Base-by-base conservation (phyloP, 306 rosid species). In the Acmispon strigosus region DNA sequence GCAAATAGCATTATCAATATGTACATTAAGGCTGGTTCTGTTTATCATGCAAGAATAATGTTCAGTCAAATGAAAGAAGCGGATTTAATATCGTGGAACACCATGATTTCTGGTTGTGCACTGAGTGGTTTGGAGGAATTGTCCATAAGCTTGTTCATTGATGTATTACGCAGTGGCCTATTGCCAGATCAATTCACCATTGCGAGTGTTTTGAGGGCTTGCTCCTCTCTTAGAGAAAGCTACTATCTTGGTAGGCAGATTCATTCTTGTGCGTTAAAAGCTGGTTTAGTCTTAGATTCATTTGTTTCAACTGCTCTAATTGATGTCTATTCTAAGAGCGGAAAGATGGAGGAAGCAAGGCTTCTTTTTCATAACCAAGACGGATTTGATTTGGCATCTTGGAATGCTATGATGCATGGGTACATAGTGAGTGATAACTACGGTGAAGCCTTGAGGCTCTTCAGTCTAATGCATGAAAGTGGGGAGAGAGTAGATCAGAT, bases 401-500 rank as follows among this genome's bases (percentile, higher is more conserved):
- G 96, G 94, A 89, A 89, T 76, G 91, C 98, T 27, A 78, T 92
- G 90, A 92, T 87, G 90, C 85, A 73, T 67, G 96, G 95, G 14
- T 82, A 84, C 44, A 72, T 87, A 69, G 63, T 27, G 34, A 74
- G 86, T 54, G 77, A 79, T 22, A 76, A 63, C 36, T 79, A 78
- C 76, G 73, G 44, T 51, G 77, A 83, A 75, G 88, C 98, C 44
- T 77, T 87, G 78, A 27, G 77, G 61, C 88, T 84, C 67, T 86
- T 86, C 62, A 60, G 63, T 44, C 62, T 76, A 58, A 82, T 89
- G 72, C 90, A 84, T 53, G 77, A 44, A 62, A 68, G 69, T 68
- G 90, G 88, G 67, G 80, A 79, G 69, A 74, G 11, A 64, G 54
- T 41, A 11, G 98, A 92, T 61, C 78, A 75, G 72, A 83, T 89